phyloP scores from a whole-genome alignment of 805 yeast genomes.

The Clavispora vitiphila region DNA sequence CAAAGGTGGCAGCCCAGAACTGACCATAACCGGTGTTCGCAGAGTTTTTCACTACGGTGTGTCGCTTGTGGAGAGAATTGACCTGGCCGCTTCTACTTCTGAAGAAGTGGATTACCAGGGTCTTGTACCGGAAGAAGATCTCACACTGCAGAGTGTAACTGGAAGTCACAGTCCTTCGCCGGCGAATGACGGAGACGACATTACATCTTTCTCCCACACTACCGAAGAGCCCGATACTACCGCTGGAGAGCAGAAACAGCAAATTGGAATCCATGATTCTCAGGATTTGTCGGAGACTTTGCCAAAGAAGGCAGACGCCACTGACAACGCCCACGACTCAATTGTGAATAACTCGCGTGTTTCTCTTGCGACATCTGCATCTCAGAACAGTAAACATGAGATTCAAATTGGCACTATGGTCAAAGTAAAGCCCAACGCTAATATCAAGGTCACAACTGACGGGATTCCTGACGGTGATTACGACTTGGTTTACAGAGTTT shows the following conservation, averaged over 20 bases:
- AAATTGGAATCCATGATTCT: not conserved
- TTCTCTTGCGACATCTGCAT: too few relatives aligned
- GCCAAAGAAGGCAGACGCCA: too few relatives aligned
- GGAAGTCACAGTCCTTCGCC: not conserved
- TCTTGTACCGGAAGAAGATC: not conserved
- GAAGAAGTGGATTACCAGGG: conserved; percentile 16
- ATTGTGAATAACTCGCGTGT: too few relatives aligned
- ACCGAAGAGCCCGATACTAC: not conserved
- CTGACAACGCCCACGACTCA: too few relatives aligned
- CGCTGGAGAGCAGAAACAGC: not conserved
- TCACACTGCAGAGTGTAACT: not conserved
- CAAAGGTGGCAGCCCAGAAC: not conserved
- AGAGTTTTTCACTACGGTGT: not conserved
- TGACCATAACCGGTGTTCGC: not conserved
- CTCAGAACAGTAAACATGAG: too few relatives aligned
- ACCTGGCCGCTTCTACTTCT: not conserved
- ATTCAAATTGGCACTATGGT: too few relatives aligned
- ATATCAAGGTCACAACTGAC: too few relatives aligned
- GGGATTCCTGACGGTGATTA: too few relatives aligned
- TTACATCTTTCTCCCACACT: conserved; percentile 2
- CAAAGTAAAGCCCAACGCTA: too few relatives aligned
- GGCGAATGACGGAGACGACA: conserved; percentile 19
- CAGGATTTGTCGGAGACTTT: not conserved
- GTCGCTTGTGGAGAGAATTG: not conserved
- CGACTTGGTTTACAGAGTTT: conserved; percentile 13